Evolutionary conservation across 2,329 filamentous ascomycete species (phyloP), one percentile per base, ranked within the genome.

Genomic region (Scopulariopsis brevicaulis): DNA sequence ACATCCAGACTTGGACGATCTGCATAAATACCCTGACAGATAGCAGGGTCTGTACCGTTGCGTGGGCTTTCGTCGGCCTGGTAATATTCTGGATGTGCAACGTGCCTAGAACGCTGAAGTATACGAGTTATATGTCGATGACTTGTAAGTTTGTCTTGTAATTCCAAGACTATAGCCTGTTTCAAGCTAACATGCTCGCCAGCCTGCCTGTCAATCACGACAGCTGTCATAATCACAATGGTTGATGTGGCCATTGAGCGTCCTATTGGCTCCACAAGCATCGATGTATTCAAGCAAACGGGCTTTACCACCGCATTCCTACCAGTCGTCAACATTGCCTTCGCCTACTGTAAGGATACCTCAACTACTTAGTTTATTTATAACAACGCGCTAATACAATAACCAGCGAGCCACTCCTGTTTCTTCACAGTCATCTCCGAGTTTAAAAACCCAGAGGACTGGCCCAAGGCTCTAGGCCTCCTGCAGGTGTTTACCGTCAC

Each of bases 71-170:
- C n/a, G 63, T 67, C 0, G 84, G 83, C 0, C 65, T 84, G 60
- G 64, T 78, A 4, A 59, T 88, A 4, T 85, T 81, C 56, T 81
- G 83, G 65, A 57, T 82, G 12, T 74, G 82, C 18, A 82, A 82
- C 40, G 63, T 87, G 4, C 84, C 84, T 1, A 73, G 85, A 32
- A 88, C 85, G 0, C 70, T 87, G 50, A 79, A 79, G 63, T 81
- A 81, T 54, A 79, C 86, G 25, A 81, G 80, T 25, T 84, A 79
- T 68, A 74, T 86, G 59, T 85, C 83, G 1, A 75, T 85, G 57
- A 74, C 77, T 24, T 87, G 63, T 72, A 63, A 66, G 67, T 64
- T 14, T 7, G 14, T 15, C 15, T n/a, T 15, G 2, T n/a, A 43
- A 14, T n/a, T 46, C 28, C 18, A 3, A 25, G 6, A 37, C 35